A percentile compares a stretch with the other conserved stretches of the same genome.
Evolutionary conservation across 129 eudicot genomes (phyloP).

Genomic region (Pulicaria dysenterica): DNA sequence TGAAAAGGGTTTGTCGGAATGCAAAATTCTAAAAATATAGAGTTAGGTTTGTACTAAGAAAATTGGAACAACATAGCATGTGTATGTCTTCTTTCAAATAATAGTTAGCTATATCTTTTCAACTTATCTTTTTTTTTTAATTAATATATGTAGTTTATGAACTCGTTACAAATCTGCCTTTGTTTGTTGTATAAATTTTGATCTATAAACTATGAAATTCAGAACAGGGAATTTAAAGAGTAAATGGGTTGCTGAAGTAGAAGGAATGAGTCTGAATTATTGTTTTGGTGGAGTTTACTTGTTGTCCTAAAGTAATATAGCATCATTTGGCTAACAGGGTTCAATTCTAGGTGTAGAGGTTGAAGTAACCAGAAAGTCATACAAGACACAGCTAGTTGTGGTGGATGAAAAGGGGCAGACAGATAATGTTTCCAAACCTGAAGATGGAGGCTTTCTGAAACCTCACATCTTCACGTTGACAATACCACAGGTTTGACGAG

Average conservation of each 20-base stretch:
- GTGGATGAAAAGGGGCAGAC: conserved; percentile 46
- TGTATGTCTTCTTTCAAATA: no score
- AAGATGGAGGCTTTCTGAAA: conserved; percentile 73
- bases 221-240: no score
- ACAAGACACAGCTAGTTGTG: conserved; percentile 48
- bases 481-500: conserved; percentile 57
- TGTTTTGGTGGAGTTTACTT: neutral
- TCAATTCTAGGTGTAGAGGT: conserved; percentile 85
- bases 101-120: no score
- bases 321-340: conserved; percentile 71
- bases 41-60: no score
- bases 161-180: no score
- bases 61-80: no score
- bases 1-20: neutral
- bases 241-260: no score
- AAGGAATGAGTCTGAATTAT: neutral
- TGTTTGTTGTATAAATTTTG: no score
- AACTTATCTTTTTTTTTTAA: no score
- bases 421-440: conserved; percentile 45
- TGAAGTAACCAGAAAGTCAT: conserved; percentile 50
- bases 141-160: no score
- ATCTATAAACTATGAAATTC: no score
- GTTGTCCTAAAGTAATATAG: conserved; percentile 39
- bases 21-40: no score
- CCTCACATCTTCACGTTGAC: conserved; percentile 73